Conservation (phyloP, 208 protist genomes). For the Polymyxa betae region DNA sequence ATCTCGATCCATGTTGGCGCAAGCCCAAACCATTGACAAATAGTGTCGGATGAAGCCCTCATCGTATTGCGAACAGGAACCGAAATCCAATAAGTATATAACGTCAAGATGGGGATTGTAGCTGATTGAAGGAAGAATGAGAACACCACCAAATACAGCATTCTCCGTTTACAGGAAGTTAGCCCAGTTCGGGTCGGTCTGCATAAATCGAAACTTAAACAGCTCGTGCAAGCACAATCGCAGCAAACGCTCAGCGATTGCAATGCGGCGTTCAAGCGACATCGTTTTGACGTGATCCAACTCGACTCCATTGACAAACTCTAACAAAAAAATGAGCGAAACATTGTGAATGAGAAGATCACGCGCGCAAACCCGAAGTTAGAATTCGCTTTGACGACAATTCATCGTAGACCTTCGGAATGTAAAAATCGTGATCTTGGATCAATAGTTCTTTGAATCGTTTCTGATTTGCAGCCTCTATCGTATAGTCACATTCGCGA, state of each 20-base stretch:
- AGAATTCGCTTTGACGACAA: conserved; percentile 35
- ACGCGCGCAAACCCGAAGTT: neutral
- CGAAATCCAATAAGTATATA: conserved; percentile 82
- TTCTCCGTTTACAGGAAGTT: conserved; percentile 90
- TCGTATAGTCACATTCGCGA: conserved; percentile 44
- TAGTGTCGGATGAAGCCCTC: conserved; percentile 84
- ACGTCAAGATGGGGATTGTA: neutral
- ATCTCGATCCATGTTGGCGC: conserved; percentile 77
- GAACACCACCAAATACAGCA: conserved; percentile 52
- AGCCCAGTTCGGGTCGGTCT: conserved; percentile 93
- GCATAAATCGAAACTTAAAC: conserved; percentile 92
- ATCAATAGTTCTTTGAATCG: conserved; percentile 62
- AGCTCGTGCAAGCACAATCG: conserved; percentile 83
- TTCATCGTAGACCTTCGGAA: conserved; percentile 3
- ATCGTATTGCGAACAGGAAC: conserved; percentile 84
- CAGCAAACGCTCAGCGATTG: conserved; percentile 81
- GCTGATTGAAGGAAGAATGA: neutral
- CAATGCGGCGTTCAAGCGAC: conserved; percentile 68
- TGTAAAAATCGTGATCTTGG: conserved; percentile 50
- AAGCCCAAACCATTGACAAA: conserved; percentile 84
- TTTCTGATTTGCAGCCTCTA: conserved; percentile 54
- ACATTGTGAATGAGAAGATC: neutral
- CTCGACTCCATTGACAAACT: conserved; percentile 32
- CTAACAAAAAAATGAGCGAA: neutral
- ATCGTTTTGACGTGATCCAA: neutral